phyloP scores from a whole-genome alignment of 2,329 filamentous ascomycete species.

The Cladosporium sp. region DNA sequence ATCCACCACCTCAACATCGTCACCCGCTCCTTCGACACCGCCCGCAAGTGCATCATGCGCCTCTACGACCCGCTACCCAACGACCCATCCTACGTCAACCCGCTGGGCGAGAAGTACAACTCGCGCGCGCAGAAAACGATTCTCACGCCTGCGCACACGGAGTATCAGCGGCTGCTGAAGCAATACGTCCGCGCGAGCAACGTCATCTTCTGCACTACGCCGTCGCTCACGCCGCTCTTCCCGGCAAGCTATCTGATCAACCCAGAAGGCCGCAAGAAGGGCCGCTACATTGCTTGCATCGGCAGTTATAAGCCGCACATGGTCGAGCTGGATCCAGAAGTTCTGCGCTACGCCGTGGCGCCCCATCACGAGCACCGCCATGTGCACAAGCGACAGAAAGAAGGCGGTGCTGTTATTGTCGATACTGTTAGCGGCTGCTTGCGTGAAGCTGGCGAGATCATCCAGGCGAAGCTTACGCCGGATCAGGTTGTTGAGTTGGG shows the following conservation, averaged over 20 bases:
- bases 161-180: slow-evolving; percentile 66
- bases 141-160: slow-evolving; percentile 70
- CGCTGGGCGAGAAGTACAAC: slow-evolving; percentile 40
- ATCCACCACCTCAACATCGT: slow-evolving; percentile 81
- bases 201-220: slow-evolving; percentile 87
- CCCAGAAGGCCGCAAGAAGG: slow-evolving; percentile 67
- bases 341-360: slow-evolving; percentile 65
- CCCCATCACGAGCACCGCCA: slow-evolving; percentile 56
- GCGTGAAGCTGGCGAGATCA: slow-evolving; percentile 82
- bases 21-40: slow-evolving; percentile 68
- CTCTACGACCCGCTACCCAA: slow-evolving; percentile 51
- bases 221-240: slow-evolving; percentile 72
- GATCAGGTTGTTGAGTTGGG: slow-evolving; percentile 83
- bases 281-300: slow-evolving; percentile 70
- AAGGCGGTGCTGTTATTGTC: slow-evolving; percentile 62
- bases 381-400: slow-evolving; percentile 63
- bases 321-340: slow-evolving; percentile 77
- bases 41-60: slow-evolving; percentile 53
- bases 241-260: slow-evolving; percentile 71
- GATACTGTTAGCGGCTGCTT: slow-evolving; percentile 76
- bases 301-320: slow-evolving; percentile 72
- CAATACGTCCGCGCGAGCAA: slow-evolving; percentile 71
- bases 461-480: slow-evolving; percentile 71
- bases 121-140: slow-evolving; percentile 62
- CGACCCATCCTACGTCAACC: slow-evolving; percentile 37